Evolutionary conservation across 345 rosid genomes (phyloP), one percentile per base, ranked within the genome.

Genomic region (Pelargonium nanum): DNA sequence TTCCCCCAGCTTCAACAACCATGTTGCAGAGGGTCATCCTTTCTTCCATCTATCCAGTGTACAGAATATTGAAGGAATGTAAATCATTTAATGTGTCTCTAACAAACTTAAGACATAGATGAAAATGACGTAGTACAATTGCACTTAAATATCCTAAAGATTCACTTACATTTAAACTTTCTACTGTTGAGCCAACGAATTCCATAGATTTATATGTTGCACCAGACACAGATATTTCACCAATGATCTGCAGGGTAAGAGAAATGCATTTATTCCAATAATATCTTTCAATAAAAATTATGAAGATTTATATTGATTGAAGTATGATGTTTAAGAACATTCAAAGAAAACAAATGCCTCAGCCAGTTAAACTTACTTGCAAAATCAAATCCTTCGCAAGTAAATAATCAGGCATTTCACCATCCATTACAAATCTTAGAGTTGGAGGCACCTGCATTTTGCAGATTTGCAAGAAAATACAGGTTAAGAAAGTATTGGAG

Each of bases 1-100:
- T 93, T 40, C 95, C 99, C 65, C 99, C 96, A 68, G 97, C 99
- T 83, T 93, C 99, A 45, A 93, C 74, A 56, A 87, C 99, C 99
- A 93, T 93, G 73, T 87, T 89, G 81, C 99, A 93, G 17, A 93
- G 65, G 5, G 99, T 89, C 99, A 93, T 93, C 53, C 96, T 77
- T 65, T 93, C 99, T 87, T 93, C 97, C 97, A 93, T 93, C 99
- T 93, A 76, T 57, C 62, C 30, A 62, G 26, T n/a, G n/a, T 50
- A 53, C 40, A 74, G 61, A 64, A n/a, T 40, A 59, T 34, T 54
- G 53, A 28, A 63, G 60, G 19, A 64, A 67, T 44, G 50, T 10
- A 59, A 61, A 24, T 8, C 1, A 10, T 57, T 22, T 40, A 7
- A 30, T 4, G 28, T 22, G 55, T 50, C 53, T 32, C 19, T 51